Percentiles rank a stretch among this genome's conserved stretches.
These are phyloP conservation scores for Mycena indigotica DNA, from an alignment of 768 basidiomycete species.

Conservation along the genomic window DNA sequence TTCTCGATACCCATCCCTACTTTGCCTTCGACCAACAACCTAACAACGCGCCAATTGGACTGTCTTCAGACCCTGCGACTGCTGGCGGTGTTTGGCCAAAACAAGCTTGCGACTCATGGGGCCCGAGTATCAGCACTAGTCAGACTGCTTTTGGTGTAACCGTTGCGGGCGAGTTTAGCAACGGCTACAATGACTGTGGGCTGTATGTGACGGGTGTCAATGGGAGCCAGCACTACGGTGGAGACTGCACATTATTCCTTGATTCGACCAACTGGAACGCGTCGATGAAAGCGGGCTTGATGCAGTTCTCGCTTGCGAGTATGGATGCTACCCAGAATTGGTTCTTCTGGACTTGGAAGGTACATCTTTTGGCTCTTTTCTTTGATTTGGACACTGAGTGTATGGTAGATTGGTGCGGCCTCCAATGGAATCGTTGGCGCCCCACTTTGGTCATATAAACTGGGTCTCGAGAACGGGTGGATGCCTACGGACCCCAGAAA, in stretches of 20 bases:
- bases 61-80: conserved; percentile 19
- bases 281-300: conserved; percentile 49
- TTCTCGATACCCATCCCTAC: conserved; percentile 53
- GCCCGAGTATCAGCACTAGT: conserved; percentile 45
- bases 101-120: conserved; percentile 50
- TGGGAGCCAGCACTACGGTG: conserved; percentile 31
- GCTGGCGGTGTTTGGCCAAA: conserved; percentile 38
- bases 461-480: conserved; percentile 55
- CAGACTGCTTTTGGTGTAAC: conserved; percentile 57
- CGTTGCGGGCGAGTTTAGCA: conserved; percentile 68
- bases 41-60: conserved; percentile 31
- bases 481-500: conserved; percentile 42
- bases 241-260: conserved; percentile 40
- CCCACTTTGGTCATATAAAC: conserved; percentile 69
- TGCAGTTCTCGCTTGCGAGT: conserved; percentile 47
- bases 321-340: conserved; percentile 71
- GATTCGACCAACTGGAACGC: conserved; percentile 53
- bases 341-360: conserved; percentile 85
- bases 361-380: conserved; percentile 45
- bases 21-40: conserved; percentile 15
- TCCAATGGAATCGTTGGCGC: conserved; percentile 33
- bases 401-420: conserved; percentile 4
- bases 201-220: conserved; percentile 44
- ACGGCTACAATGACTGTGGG: conserved; percentile 60
- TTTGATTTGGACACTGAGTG: neutral